Conservation (phyloP, 768 basidiomycete species). For the Lentinula raphanica region DNA sequence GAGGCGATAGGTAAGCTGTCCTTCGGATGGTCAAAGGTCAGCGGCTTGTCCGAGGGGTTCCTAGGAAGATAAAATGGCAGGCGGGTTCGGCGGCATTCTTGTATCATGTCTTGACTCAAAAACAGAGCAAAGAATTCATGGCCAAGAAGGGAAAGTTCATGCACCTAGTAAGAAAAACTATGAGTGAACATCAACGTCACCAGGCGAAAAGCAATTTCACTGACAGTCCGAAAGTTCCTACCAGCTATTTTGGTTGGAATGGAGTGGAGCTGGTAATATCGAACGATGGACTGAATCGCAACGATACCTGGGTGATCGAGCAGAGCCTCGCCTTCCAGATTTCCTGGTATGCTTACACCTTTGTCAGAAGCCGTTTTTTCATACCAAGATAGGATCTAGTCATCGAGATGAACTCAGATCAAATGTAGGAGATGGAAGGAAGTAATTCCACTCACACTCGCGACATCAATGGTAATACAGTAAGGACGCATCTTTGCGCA, state of each 20-base stretch:
- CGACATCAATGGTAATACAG: slow-evolving; percentile 1
- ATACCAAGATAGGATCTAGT: slow-evolving; percentile 1
- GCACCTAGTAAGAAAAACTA: neutral
- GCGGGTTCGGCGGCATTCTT: too few species aligned
- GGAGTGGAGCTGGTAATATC: neutral
- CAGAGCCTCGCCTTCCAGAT: neutral
- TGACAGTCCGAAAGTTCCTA: slow-evolving; percentile 1
- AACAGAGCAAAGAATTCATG: neutral
- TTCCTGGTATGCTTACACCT: neutral
- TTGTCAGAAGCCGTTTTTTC: neutral
- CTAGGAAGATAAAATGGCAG: neutral
- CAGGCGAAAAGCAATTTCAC: neutral
- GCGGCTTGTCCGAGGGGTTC: neutral
- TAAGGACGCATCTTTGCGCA: neutral
- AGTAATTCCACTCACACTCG: neutral
- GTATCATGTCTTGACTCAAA: neutral
- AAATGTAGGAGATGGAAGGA: neutral
- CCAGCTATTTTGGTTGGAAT: neutral
- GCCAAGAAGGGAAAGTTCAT: neutral
- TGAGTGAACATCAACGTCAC: neutral
- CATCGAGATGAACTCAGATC: neutral
- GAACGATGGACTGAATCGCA: neutral
- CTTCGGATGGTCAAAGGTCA: neutral
- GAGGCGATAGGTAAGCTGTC: neutral
- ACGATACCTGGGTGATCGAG: neutral